Percentiles rank a stretch among this genome's conserved stretches.
phyloP scores from a whole-genome alignment of 352 stramenopile genomes.

The Phytophthora pluvialis region DNA sequence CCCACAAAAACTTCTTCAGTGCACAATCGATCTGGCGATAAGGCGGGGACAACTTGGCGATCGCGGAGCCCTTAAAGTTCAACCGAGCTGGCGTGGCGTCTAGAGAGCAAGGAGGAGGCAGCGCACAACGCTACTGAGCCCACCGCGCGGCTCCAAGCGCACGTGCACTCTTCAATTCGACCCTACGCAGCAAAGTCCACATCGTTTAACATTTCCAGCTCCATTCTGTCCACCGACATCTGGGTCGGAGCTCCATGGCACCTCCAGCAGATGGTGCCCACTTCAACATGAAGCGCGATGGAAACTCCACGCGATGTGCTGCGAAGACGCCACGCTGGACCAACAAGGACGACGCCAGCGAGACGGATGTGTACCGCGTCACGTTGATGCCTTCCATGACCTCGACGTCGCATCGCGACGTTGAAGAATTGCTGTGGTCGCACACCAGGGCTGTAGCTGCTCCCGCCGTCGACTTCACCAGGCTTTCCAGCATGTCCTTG shows the following conservation, averaged over 20 bases:
- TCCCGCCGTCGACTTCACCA: slow-evolving; percentile 26
- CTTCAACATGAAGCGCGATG: slow-evolving; percentile 19
- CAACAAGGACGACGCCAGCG: slow-evolving; percentile 4
- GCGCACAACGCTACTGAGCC: slow-evolving; percentile 8
- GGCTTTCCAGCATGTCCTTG: slow-evolving; percentile 17
- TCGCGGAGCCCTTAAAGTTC: slow-evolving; percentile 6
- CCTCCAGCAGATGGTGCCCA: slow-evolving; percentile 11
- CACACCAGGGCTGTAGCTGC: slow-evolving; percentile 18
- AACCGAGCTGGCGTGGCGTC: slow-evolving; percentile 3
- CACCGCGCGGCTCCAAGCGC: slow-evolving; percentile 15
- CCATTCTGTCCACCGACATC: slow-evolving; percentile 2
- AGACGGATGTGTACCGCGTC: slow-evolving; percentile 8
- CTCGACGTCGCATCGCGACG: no score
- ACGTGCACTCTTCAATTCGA: slow-evolving; percentile 27
- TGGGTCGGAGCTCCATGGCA: not conserved
- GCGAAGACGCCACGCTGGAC: not conserved
- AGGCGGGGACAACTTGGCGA: slow-evolving; percentile 14
- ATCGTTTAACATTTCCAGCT: slow-evolving; percentile 12
- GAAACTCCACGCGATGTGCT: slow-evolving; percentile 9
- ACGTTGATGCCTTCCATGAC: not conserved
- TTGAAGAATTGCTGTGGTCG: slow-evolving; percentile 24
- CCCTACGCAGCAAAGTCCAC: slow-evolving; percentile 11
- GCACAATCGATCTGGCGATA: slow-evolving; percentile 30
- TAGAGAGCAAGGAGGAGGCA: not conserved
- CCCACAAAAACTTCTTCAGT: slow-evolving; percentile 10